Evolutionary conservation across 1,284 basidiomycete genomes (phyloP), one percentile per base, ranked within the genome.

Genomic region (Puccinia hordei): DNA sequence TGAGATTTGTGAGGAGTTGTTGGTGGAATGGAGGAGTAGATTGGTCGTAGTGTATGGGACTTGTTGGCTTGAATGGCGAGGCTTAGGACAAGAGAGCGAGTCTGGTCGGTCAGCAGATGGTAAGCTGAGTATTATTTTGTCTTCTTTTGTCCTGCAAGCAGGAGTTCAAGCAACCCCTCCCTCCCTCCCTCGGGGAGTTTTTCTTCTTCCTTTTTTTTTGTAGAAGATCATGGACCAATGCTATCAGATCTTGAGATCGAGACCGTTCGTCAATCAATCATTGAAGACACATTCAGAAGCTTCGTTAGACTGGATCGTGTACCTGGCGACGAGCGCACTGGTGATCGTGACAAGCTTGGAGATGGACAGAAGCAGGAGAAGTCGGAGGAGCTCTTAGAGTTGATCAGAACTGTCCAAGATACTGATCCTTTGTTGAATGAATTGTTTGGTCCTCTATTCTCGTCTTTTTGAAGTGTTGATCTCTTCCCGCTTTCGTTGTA

Each of bases 361-460:
- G 17, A 41, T n/a, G 38, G n/a, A 15, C 38, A 68, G 65, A 49
- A 15, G n/a, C 35, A 68, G 46, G 38, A 66, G 63, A 13, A n/a
- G n/a, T n/a, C n/a, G n/a, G 19, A 66, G 15, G 12, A 35, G n/a
- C 51, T 73, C 24, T 33, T 46, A 51, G 1, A 49, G 19, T 55
- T 73, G 69, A 73, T 73, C 15, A 35, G 55, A n/a, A 41, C 51
- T 2, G 51, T 73, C 24, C 22, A 35, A 53, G 13, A 73, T 2
- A 24, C n/a, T 30, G 22, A 30, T 53, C 51, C 69, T 4, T n/a
- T 15, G 22, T 38, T 73, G 33, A n/a, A 55, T 33, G 51, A 55
- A 35, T 53, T 73, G 35, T 73, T 73, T 55, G 69, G 19, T 19
- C 69, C 69, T 73, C 35, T 73, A 2, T 73, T 73, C 46, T 55